Base-by-base conservation (phyloP, 768 basidiomycete genomes). In the Boletus pseudopeckii region DNA sequence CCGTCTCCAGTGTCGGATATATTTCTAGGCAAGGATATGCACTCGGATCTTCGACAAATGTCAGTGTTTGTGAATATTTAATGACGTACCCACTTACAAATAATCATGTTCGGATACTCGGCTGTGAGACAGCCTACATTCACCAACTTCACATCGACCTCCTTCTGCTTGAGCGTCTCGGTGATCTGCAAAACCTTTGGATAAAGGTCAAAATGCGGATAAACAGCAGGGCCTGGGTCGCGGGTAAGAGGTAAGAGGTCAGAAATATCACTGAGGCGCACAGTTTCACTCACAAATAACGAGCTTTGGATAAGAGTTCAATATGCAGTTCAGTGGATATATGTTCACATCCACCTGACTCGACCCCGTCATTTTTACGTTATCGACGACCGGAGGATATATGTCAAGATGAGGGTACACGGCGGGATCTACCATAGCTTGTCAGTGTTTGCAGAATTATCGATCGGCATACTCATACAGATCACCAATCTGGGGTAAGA, bases 121-220 rank as follows among this genome's bases (percentile, higher is more conserved):
- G 56, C 45, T 4, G 45, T n/a, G 20, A 57, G 55, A 30, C 48
- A 26, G 20, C 55, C 46, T 13, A 47, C 26, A 37, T 55, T 48
- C 28, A n/a, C 24, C 47, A 57, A 47, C 36, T 20, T 49, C n/a
- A 52, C 49, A 14, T 26, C 44, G 4, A 57, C 15, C 26, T 26
- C 77, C 85, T 61, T 85, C 82, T 40, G 81, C 79, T 22, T 83
- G 65, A 55, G 80, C 75, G 48, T 81, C 69, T 79, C 75, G 5
- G 72, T 68, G 32, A 70, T 67, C 5, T 61, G 63, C 30, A 62
- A 45, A 7, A 53, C 56, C 9, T 58, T 38, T 33, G 76, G 77
- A 61, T 77, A 78, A 10, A 77, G 53, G 20, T 72, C 66, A 30
- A 79, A 66, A 55, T 73, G 55, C 7, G 79, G 77, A 56, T 80